These are phyloP conservation scores for Shiraia sp. DNA, from an alignment of 2,329 filamentous ascomycete genomes.

Conservation along the genomic window DNA sequence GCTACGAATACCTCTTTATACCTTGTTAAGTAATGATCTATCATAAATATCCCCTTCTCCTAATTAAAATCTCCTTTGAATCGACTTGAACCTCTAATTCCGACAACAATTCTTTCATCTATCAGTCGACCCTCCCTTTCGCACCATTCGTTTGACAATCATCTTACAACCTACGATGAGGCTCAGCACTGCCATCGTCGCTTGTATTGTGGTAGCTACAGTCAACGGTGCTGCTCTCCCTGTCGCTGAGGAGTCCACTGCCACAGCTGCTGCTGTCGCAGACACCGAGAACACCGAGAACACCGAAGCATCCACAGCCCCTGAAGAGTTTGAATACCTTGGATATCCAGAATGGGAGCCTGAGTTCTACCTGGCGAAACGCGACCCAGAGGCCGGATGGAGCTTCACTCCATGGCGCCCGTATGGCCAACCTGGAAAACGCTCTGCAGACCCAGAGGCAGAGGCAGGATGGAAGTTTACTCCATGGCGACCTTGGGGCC, in stretches of 20 bases:
- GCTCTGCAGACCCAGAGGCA: background rate
- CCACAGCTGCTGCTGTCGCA: slow-evolving; percentile 20
- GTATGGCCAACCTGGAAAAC: slow-evolving; percentile 2
- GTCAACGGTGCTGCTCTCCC: slow-evolving; percentile 47
- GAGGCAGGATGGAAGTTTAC: slow-evolving; percentile 3
- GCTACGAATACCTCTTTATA: slow-evolving; percentile 4
- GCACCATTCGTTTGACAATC: slow-evolving; percentile 19
- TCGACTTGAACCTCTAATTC: slow-evolving; percentile 2
- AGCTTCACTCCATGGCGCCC: slow-evolving; percentile 7
- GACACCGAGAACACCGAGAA: slow-evolving; percentile 18
- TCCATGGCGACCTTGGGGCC: slow-evolving; percentile 7
- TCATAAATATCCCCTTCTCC: slow-evolving; percentile 10
- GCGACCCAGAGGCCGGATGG: background rate
- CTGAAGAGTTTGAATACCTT: background rate
- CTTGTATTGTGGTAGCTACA: slow-evolving; percentile 48
- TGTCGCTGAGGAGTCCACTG: slow-evolving; percentile 39
- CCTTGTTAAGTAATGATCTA: background rate
- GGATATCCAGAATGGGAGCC: slow-evolving; percentile 11
- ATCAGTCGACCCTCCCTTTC: slow-evolving; percentile 8
- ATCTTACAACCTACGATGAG: slow-evolving; percentile 50
- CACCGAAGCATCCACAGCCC: slow-evolving; percentile 19
- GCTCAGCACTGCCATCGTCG: slow-evolving; percentile 48
- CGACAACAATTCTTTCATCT: slow-evolving; percentile 7
- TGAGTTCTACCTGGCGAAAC: background rate
- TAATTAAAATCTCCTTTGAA: slow-evolving; percentile 3